Evolutionary conservation across 257 asterid species (phyloP).

Genomic region (Coffea canephora): DNA sequence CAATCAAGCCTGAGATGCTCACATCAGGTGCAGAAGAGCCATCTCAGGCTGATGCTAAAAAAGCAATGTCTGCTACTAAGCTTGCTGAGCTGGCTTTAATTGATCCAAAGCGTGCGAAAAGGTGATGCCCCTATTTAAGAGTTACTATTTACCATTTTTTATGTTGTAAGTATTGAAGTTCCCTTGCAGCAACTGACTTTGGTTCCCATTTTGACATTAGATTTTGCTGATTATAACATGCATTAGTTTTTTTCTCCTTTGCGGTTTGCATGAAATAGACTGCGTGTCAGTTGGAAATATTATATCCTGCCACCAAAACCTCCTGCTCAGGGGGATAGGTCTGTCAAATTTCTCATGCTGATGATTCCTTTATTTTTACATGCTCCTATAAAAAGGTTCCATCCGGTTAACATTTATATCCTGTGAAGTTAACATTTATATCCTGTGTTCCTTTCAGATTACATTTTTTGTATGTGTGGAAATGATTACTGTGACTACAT

Average conservation of each 20-base stretch:
- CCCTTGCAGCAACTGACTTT: background rate
- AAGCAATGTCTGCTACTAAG: slow-evolving; percentile 91
- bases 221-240: background rate
- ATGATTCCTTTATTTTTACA: too few relatives aligned
- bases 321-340: background rate
- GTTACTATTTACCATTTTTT: background rate
- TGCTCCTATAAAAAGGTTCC: background rate
- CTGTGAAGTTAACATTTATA: background rate
- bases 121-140: slow-evolving; percentile 39
- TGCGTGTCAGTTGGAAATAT: background rate
- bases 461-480: too few relatives aligned
- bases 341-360: background rate
- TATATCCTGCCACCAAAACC: background rate
- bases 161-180: background rate
- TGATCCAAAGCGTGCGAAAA: slow-evolving; percentile 97
- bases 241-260: background rate
- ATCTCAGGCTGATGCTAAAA: slow-evolving; percentile 71
- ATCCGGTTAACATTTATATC: background rate
- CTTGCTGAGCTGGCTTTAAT: slow-evolving; percentile 94
- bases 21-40: slow-evolving; percentile 72
- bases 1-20: slow-evolving; percentile 82
- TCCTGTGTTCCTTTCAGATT: background rate
- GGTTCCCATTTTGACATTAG: background rate
- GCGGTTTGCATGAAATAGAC: background rate
- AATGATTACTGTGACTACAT: too few relatives aligned